Evolutionary conservation across 345 rosid species (phyloP).

Genomic region (Camelina sativa): DNA sequence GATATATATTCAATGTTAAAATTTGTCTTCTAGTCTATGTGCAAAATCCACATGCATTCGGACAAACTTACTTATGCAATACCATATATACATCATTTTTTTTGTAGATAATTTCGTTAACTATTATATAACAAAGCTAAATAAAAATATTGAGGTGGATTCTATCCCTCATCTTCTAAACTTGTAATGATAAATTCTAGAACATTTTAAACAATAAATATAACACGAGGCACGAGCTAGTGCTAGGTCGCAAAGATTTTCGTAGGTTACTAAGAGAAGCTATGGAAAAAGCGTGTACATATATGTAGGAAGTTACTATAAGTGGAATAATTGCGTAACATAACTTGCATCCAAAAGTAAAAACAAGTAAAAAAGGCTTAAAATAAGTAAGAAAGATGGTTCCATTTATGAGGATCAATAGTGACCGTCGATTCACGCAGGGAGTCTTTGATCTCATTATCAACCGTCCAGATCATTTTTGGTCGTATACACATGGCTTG

Average conservation of each 20-base stretch:
- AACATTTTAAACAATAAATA: background rate
- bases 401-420: conserved; percentile 40
- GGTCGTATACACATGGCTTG: conserved; percentile 12
- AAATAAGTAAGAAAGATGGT: conserved; percentile 10
- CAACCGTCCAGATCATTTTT: conserved; percentile 25
- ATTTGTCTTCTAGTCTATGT: conserved; percentile 31
- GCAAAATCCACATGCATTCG: conserved; percentile 30
- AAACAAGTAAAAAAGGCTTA: background rate
- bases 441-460: conserved; percentile 12
- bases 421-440: conserved; percentile 46
- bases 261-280: conserved; percentile 23
- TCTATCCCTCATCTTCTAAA: background rate
- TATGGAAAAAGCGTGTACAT: conserved; percentile 27
- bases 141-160: background rate
- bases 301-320: conserved; percentile 28
- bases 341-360: conserved; percentile 13
- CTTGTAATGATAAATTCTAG: background rate
- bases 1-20: conserved; percentile 7
- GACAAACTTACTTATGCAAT: background rate
- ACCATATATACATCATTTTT: background rate
- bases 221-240: background rate
- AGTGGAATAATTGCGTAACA: conserved; percentile 15
- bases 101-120: too few relatives aligned
- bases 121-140: conserved; percentile 9
- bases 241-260: conserved; percentile 5